Evolutionary conservation across 768 basidiomycete genomes (phyloP).

Genomic region (Podaxis mareebaensis): DNA sequence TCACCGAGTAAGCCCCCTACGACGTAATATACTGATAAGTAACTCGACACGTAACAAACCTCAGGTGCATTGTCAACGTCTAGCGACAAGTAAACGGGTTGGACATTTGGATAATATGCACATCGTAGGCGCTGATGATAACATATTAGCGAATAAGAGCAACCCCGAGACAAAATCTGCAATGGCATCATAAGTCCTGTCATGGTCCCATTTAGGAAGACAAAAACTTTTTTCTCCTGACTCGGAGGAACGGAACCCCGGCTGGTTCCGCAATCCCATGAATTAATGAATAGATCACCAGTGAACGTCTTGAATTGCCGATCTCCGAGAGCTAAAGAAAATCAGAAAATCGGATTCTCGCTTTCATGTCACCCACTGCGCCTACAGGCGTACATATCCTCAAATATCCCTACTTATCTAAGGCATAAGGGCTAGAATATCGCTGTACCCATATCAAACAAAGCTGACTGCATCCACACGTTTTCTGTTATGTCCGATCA

Average conservation of each 20-base stretch:
- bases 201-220: constrained; percentile 18
- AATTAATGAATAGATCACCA: constrained; percentile 2
- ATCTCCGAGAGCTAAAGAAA: not conserved
- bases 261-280: constrained; percentile 28
- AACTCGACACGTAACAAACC: constrained; percentile 1
- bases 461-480: constrained; percentile 53
- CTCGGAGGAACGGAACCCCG: constrained; percentile 40
- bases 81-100: not conserved
- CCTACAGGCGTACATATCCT: not conserved
- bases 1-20: constrained; percentile 52
- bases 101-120: not conserved
- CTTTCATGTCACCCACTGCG: not conserved
- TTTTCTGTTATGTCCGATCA: constrained; percentile 34
- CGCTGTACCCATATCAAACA: constrained; percentile 53
- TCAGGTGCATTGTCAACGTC: not conserved
- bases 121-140: constrained; percentile 4
- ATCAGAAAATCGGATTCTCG: not conserved
- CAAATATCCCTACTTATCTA: constrained; percentile 19
- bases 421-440: constrained; percentile 57
- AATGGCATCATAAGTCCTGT: constrained; percentile 7
- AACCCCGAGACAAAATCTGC: constrained; percentile 1
- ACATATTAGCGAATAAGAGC: not conserved
- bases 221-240: constrained; percentile 47
- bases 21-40: constrained; percentile 32
- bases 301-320: not conserved